Evolutionary conservation across 2,329 filamentous ascomycete genomes (phyloP), one percentile per base, ranked within the genome.

Genomic region (Westerdykella aurantiaca): DNA sequence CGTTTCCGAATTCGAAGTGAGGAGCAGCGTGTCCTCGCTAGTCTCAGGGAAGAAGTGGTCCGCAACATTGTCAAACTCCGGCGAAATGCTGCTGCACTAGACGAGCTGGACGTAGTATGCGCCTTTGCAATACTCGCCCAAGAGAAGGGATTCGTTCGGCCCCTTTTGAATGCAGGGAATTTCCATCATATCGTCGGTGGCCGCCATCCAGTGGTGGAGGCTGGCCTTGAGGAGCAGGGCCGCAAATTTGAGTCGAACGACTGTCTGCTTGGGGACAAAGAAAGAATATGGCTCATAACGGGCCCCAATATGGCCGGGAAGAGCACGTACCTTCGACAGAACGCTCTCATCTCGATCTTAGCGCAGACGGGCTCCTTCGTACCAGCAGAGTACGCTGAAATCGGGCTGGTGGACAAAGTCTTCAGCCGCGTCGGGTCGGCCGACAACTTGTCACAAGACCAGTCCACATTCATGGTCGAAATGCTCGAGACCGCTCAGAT

Each of bases 301-400:
- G 81, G 93, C 0, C 93, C 93, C n/a, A 98, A 98, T 69, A 98
- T 98, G 93, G 93, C 85, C 1, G 93, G 93, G 38, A 98, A 98
- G 70, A 91, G 85, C 64, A 98, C 93, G 0, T 98, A 95, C 61
- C 75, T 98, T 5, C 85, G 93, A 1, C 94, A 98, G 59, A 97
- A 95, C 66, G 93, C 93, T 2, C 77, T 98, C 41, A 94, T 97
- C 55, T 89, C 88, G 1, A 88, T 98, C 49, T 78, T 98, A 12
- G 91, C 93, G 1, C 93, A 98, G 69, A 83, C 88, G 2, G 93
- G 93, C 10, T 90, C 85, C 49, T 97, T 90, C 66, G 91, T 98
- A 0, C 93, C 93, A 0, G 93, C 93, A 0, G 79, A 84, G 18
- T 86, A 88, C 64, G 91, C 88, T 3, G 82, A 88, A 56, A 77